phyloP scores from a whole-genome alignment of 2,329 filamentous ascomycete genomes.

The Pseudogymnoascus sp. region DNA sequence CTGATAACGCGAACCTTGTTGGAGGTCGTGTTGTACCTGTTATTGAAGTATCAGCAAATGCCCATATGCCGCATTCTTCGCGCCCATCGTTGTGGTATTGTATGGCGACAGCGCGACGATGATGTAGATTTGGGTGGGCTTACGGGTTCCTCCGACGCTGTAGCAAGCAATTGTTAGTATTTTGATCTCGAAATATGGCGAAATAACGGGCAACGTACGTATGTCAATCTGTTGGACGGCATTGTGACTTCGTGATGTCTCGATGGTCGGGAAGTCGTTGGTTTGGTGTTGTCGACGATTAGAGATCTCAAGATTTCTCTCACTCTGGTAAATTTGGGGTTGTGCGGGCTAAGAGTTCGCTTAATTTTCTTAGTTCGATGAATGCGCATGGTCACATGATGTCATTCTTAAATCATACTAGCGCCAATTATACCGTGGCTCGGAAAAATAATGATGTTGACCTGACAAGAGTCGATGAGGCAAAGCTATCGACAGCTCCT shows the following conservation, averaged over 20 bases:
- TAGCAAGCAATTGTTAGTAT: slow-evolving; percentile 10
- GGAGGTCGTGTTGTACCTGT: slow-evolving; percentile 93
- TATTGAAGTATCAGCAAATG: slow-evolving; percentile 5
- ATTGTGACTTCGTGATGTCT: slow-evolving; percentile 36
- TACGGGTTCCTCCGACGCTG: slow-evolving; percentile 69
- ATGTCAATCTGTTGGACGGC: slow-evolving; percentile 41
- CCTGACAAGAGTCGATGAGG: slow-evolving; percentile 5
- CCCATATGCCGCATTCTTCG: slow-evolving; percentile 1
- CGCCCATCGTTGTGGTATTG: not conserved
- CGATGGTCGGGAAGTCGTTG: slow-evolving; percentile 30
- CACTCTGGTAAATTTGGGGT: slow-evolving; percentile 28
- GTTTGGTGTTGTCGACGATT: slow-evolving; percentile 29
- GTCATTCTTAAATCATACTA: not conserved
- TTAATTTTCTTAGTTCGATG: slow-evolving; percentile 8
- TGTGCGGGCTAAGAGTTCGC: slow-evolving; percentile 28
- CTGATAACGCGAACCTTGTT: slow-evolving; percentile 95
- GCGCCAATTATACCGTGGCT: not conserved
- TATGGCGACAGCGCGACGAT: not conserved
- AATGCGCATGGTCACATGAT: slow-evolving; percentile 1
- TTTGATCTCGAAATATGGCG: not conserved
- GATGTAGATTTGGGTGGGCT: slow-evolving; percentile 33
- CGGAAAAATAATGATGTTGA: slow-evolving; percentile 10
- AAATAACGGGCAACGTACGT: slow-evolving; percentile 15
- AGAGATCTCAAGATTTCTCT: slow-evolving; percentile 9
- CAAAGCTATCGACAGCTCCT: slow-evolving; percentile 3